These are phyloP conservation scores for Ophiostoma pallidulum DNA, from an alignment of 2,329 filamentous ascomycete species.

Conservation along the genomic window DNA sequence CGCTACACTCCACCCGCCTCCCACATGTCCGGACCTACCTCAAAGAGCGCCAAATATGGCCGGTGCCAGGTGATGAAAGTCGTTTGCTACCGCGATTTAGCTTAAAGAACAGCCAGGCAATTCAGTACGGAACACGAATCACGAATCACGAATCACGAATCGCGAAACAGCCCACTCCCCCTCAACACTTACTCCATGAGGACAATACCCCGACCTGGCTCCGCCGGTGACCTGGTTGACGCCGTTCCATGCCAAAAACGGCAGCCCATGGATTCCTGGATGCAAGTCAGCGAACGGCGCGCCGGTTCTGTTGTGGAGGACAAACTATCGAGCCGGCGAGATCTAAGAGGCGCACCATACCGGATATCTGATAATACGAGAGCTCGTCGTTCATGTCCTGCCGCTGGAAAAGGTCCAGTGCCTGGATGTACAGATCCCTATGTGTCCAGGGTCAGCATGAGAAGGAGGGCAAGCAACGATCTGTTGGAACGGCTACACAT, in stretches of 20 bases:
- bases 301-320: too few species aligned
- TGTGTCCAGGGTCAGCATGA: slow-evolving; percentile 7
- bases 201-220: slow-evolving; percentile 32
- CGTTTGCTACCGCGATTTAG: slow-evolving; percentile 35
- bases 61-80: slow-evolving; percentile 47
- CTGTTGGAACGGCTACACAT: too few species aligned
- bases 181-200: slow-evolving; percentile 33
- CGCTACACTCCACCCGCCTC: neutral
- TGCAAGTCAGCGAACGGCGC: too few species aligned
- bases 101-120: neutral
- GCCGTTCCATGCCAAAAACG: slow-evolving; percentile 27
- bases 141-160: too few species aligned
- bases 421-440: slow-evolving; percentile 43
- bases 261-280: slow-evolving; percentile 28
- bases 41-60: slow-evolving; percentile 43
- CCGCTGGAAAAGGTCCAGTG: slow-evolving; percentile 34
- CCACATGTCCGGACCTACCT: slow-evolving; percentile 29
- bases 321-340: too few species aligned
- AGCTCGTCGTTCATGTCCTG: slow-evolving; percentile 30
- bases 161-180: neutral
- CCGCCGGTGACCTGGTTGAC: slow-evolving; percentile 28
- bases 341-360: slow-evolving; percentile 25
- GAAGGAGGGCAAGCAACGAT: too few species aligned
- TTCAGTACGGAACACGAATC: too few species aligned
- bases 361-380: slow-evolving; percentile 43